Evolutionary conservation across 306 rosid species (phyloP).

Genomic region (Amphicarpaea edgeworthii): DNA sequence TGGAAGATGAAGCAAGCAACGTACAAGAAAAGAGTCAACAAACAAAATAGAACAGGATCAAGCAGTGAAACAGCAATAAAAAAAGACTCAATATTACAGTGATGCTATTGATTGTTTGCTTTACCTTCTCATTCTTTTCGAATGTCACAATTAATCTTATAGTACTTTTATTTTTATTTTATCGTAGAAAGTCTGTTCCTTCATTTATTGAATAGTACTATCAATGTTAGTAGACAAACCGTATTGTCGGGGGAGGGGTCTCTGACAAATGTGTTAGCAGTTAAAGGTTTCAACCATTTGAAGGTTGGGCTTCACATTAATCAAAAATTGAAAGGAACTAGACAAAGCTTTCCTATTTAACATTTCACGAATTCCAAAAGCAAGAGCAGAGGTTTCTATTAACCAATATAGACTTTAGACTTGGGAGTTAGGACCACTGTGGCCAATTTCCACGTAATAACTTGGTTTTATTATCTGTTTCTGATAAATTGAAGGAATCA

Average conservation of each 20-base stretch:
- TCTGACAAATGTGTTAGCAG: background rate
- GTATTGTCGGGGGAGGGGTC: background rate
- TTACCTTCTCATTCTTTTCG: conserved; percentile 27
- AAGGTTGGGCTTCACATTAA: conserved; percentile 68
- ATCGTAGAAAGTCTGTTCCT: background rate
- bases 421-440: background rate
- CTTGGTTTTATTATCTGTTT: background rate
- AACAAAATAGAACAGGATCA: conserved; percentile 20
- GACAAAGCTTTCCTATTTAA: background rate
- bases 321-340: conserved; percentile 59
- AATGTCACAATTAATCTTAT: conserved; percentile 20
- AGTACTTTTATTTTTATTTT: background rate
- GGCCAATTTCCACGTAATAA: background rate
- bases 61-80: conserved; percentile 8
- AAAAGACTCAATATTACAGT: background rate
- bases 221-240: background rate
- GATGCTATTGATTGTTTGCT: conserved; percentile 33
- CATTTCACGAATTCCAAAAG: background rate
- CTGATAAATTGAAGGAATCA: background rate
- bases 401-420: background rate
- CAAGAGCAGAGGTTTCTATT: background rate
- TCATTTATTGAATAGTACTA: no score
- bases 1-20: conserved; percentile 7
- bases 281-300: conserved; percentile 59
- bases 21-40: background rate